Conservation (phyloP, 1,284 basidiomycete genomes). For the Prillingera fragicola region DNA sequence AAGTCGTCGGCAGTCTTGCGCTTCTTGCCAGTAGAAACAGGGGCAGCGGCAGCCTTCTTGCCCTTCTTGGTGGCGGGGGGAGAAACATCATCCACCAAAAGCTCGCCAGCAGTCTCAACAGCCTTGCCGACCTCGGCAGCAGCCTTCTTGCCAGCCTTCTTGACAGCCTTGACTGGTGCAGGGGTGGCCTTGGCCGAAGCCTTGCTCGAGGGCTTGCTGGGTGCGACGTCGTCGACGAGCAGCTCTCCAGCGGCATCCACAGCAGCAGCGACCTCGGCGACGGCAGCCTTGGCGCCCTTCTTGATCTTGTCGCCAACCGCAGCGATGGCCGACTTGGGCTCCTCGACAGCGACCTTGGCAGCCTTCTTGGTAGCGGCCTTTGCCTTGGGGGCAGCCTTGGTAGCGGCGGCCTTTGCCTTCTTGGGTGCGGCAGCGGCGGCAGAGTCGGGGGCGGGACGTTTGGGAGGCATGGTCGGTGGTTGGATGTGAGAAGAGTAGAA, state of each 20-base stretch:
- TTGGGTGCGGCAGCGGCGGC: constrained; percentile 16
- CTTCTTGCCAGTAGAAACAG: constrained; percentile 37
- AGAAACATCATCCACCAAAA: constrained; percentile 31
- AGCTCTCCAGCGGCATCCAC: constrained; percentile 38
- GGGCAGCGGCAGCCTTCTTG: constrained; percentile 11
- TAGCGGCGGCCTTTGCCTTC: constrained; percentile 19
- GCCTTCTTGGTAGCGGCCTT: constrained; percentile 1
- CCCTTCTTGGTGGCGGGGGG: too few relatives aligned
- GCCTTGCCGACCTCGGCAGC: constrained; percentile 14
- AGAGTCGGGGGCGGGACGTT: constrained; percentile 23
- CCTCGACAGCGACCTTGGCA: constrained; percentile 4
- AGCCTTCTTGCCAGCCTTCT: constrained; percentile 19
- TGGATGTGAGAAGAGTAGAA: not conserved
- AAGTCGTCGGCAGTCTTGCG: constrained; percentile 43
- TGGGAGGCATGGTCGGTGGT: constrained; percentile 17
- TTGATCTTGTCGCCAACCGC: constrained; percentile 1
- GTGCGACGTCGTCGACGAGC: constrained; percentile 27
- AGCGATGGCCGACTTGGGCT: too few relatives aligned
- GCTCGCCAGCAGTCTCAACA: constrained; percentile 28
- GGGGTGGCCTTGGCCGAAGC: constrained; percentile 7
- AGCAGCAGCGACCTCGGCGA: constrained; percentile 19
- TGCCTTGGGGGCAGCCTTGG: not conserved
- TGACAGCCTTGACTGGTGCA: too few relatives aligned
- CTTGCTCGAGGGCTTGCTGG: constrained; percentile 25
- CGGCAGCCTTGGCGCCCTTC: constrained; percentile 8